Base-by-base conservation (phyloP, 2,329 filamentous ascomycete genomes). In the Aspergillus candidus region DNA sequence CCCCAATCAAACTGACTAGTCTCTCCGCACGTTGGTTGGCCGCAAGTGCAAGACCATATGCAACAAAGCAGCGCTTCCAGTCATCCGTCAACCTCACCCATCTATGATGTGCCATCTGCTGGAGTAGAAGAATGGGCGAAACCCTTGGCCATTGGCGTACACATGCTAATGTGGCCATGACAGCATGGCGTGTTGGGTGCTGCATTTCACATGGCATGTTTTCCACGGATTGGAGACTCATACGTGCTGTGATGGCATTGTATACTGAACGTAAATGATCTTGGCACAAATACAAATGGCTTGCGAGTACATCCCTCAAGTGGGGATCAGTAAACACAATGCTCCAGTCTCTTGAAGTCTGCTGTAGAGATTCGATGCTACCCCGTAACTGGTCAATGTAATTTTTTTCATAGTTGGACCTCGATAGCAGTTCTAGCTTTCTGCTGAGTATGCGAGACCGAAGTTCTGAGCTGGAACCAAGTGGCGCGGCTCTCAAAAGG, bases 21-120 rank as follows among this genome's bases (percentile, higher is more conserved):
- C 63, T 53, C 32, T 54, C 47, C 10, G 56, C 54, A 7, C 59
- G 54, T 43, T 68, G 65, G 2, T 62, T 38, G 0, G 42, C 39
- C 3, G 61, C 55, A 11, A 67, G 58, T 8, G 60, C 54, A 12
- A 50, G 11, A 1, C 56, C 65, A 41, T 61, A 61, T 0, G 38
- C 29, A 30, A 60, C 41, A 2, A 63, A 44, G 22, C 49, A 44
- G 1, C 27, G 2, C 35, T 57, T 53, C 59, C 57, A 62, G 3
- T 10, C 11, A 2, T 12, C 4, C 18, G 48, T 11, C 32, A 54
- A 13, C 27, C 13, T 7, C 12, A n/a, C 14, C 53, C 49, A 54
- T 22, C 51, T 35, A 8, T 50, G 29, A 3, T 46, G 48, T 2
- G 50, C 48, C 4, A 63, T 43, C 29, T 62, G 57, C 22, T 51